phyloP scores from a whole-genome alignment of 805 yeast species.

The Pichia ethanolica region DNA sequence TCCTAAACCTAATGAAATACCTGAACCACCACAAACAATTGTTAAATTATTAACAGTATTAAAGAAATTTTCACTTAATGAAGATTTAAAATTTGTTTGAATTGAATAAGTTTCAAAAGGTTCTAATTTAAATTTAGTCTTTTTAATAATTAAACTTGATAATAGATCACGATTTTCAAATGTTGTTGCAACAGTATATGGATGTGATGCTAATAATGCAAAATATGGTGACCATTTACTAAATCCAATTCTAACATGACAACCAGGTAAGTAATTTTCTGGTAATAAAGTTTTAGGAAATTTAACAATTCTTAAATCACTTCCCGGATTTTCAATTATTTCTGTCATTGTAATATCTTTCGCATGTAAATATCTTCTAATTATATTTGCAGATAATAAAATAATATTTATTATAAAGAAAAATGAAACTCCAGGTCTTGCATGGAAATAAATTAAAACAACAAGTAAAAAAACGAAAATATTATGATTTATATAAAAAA shows the following conservation, averaged over 20 bases:
- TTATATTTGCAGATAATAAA: conserved; percentile 32
- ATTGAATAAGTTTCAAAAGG: conserved; percentile 31
- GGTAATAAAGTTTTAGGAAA: conserved; percentile 16
- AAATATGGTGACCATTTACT: conserved; percentile 31
- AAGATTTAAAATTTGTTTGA: conserved; percentile 34
- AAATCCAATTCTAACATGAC: conserved; percentile 48
- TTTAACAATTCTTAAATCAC: conserved; percentile 9
- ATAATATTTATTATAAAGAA: conserved; percentile 24
- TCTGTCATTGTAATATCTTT: conserved; percentile 16
- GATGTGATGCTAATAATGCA: conserved; percentile 57
- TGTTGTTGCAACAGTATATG: conserved; percentile 50
- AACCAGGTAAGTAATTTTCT: conserved; percentile 37
- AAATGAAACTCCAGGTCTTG: conserved; percentile 57
- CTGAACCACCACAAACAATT: conserved; percentile 67
- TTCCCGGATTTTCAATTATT: conserved; percentile 12
- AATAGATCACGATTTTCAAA: conserved; percentile 23
- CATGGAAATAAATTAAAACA: conserved; percentile 46
- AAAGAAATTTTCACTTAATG: conserved; percentile 39
- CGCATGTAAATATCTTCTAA: conserved; percentile 25
- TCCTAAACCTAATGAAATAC: conserved; percentile 58
- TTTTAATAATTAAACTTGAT: conserved; percentile 39
- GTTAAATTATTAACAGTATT: conserved; percentile 42
- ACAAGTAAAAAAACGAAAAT: conserved; percentile 40
- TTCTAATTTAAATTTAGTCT: conserved; percentile 31
- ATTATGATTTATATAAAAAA: conserved; percentile 54